A percentile compares a stretch with the other conserved stretches of the same genome.
phyloP scores from a whole-genome alignment of 148 eudicot genomes.

The Pharnaceum exiguum region DNA sequence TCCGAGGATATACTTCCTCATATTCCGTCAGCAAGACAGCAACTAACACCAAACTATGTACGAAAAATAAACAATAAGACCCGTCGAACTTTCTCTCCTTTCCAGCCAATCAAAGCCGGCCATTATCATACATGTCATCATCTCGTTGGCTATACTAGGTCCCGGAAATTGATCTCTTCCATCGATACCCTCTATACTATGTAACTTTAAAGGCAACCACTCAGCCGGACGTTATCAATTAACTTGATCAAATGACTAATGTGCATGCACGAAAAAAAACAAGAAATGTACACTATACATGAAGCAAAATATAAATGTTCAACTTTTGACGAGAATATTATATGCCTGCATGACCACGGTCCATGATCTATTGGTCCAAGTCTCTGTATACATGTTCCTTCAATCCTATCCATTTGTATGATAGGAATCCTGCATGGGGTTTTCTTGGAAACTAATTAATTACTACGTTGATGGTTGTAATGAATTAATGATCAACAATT shows the following conservation, averaged over 20 bases:
- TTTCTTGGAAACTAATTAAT: too few relatives aligned
- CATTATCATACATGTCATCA: constrained; percentile 5
- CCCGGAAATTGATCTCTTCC: too few relatives aligned
- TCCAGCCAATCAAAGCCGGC: constrained; percentile 6
- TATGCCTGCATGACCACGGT: constrained; percentile 9
- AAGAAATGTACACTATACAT: too few relatives aligned
- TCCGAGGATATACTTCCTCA: too few relatives aligned
- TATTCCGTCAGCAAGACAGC: too few relatives aligned
- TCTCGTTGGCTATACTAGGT: constrained; percentile 6
- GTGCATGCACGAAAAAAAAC: background rate
- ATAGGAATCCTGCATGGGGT: background rate
- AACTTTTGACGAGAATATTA: constrained; percentile 6
- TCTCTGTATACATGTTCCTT: constrained; percentile 3
- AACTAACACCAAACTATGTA: too few relatives aligned
- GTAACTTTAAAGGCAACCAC: constrained; percentile 26
- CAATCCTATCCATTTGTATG: constrained; percentile 21
- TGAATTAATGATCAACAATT: too few relatives aligned
- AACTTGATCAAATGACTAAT: background rate
- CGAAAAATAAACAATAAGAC: too few relatives aligned
- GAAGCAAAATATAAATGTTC: background rate
- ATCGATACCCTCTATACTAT: background rate
- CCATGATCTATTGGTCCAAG: too few relatives aligned
- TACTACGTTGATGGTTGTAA: too few relatives aligned
- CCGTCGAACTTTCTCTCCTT: constrained; percentile 12
- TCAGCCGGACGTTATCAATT: background rate